Conservation (phyloP, 2,329 filamentous ascomycete genomes). For the Xylaria sp. region DNA sequence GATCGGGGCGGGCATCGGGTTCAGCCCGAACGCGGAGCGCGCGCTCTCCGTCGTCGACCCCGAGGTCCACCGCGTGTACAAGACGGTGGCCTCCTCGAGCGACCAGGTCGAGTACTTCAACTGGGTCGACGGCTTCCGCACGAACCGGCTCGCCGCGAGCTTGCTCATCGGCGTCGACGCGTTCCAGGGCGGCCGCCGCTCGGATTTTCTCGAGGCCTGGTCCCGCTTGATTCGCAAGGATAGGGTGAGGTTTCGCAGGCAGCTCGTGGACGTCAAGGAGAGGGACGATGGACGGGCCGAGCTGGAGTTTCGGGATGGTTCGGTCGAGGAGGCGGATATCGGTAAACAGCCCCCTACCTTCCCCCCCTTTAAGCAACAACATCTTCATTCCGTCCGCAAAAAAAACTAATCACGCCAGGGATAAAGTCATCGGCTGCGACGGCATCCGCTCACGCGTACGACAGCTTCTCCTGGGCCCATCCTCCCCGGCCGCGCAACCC, state of each 20-base stretch:
- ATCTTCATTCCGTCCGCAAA: background rate
- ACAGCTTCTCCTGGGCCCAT: constrained; percentile 52
- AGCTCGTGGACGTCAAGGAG: constrained; percentile 36
- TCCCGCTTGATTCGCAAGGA: constrained; percentile 34
- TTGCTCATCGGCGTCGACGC: constrained; percentile 44
- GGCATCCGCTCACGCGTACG: constrained; percentile 63
- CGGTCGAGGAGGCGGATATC: constrained; percentile 35
- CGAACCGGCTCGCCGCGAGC: constrained; percentile 37
- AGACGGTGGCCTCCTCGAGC: constrained; percentile 34
- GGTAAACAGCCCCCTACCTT: constrained; percentile 29
- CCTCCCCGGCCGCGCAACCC: constrained; percentile 47
- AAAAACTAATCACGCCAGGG: constrained; percentile 1
- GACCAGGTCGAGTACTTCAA: constrained; percentile 43
- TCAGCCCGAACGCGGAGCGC: constrained; percentile 53
- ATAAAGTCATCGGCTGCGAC: constrained; percentile 63
- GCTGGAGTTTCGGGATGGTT: constrained; percentile 39
- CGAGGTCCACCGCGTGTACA: constrained; percentile 40
- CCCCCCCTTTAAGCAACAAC: too few relatives aligned
- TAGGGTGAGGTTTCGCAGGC: constrained; percentile 39
- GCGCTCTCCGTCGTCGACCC: constrained; percentile 47
- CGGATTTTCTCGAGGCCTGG: constrained; percentile 46
- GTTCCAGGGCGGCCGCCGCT: constrained; percentile 46
- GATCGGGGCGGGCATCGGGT: constrained; percentile 55
- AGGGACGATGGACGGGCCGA: constrained; percentile 25
- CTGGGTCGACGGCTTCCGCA: constrained; percentile 43